Evolutionary conservation across 495 filamentous ascomycete genomes (phyloP).

Genomic region (Penicillium paxilli): DNA sequence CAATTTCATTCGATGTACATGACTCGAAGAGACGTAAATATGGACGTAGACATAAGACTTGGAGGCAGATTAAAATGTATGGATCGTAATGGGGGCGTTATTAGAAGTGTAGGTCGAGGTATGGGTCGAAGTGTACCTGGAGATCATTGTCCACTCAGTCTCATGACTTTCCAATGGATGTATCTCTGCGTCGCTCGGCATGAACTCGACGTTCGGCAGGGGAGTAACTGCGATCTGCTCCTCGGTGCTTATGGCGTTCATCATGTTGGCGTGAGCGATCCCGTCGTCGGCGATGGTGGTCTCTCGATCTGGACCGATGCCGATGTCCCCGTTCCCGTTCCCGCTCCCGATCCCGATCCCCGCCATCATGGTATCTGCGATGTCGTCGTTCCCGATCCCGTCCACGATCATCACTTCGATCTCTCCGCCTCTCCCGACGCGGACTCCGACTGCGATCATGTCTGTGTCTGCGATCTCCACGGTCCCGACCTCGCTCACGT

Average conservation of each 20-base stretch:
- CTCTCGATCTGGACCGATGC: conserved; percentile 33
- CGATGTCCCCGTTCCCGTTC: conserved; percentile 26
- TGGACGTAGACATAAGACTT: too few species aligned
- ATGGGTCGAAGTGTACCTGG: too few species aligned
- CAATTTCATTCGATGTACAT: too few species aligned
- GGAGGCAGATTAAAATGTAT: too few species aligned
- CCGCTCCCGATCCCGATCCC: conserved; percentile 25
- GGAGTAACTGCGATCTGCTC: conserved; percentile 29
- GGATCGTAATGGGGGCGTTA: too few species aligned
- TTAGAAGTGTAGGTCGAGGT: too few species aligned
- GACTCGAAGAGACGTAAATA: too few species aligned
- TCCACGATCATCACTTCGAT: conserved; percentile 31
- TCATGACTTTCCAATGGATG: too few species aligned
- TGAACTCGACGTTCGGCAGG: conserved; percentile 28
- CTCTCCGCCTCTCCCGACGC: conserved; percentile 33
- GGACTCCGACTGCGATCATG: conserved; percentile 35
- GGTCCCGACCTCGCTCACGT: conserved; percentile 31
- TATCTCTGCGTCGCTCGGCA: conserved; percentile 25
- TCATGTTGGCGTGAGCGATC: conserved; percentile 31
- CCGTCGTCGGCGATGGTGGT: conserved; percentile 24
- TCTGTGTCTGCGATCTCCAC: conserved; percentile 26
- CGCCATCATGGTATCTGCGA: conserved; percentile 34
- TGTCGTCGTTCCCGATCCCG: conserved; percentile 38
- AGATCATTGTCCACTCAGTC: neutral
- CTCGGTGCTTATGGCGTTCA: conserved; percentile 19